Base-by-base conservation (phyloP, 208 protist species). In the Herpetomonas samuelpessoai region DNA sequence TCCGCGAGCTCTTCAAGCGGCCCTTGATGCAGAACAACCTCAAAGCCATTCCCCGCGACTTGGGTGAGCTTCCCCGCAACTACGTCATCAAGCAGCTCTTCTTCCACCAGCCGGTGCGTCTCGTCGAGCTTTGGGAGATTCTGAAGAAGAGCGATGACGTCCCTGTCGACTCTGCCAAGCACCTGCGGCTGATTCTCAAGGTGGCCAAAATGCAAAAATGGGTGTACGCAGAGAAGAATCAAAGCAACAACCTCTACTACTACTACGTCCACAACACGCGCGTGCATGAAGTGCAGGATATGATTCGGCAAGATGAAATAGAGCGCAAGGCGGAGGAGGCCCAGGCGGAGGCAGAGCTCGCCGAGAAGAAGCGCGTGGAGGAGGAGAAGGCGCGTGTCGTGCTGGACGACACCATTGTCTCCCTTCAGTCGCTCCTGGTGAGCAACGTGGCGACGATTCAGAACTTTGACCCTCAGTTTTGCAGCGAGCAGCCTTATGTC, bases 151-250 rank as follows among this genome's bases (percentile, higher is more conserved):
- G 88, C 63, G 83, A 93, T 51, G 87, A 96, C 50, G 84, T 92
- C 27, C 90, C 90, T 4, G 72, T 96, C 19, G 90, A 96, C 72
- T 93, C 85, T 4, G 81, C 84, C 10, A 86, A 86, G 31, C 90
- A 96, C 74, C 74, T 96, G 38, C 86, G 90, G 10, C 61, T 88
- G 4, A 83, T 96, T 22, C 70, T 96, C 47, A 91, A 91, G 56
- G 86, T 96, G 22, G 86, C 90, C 35, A 86, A 86, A 54, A 57
- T 91, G 54, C 84, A 93, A 67, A 76, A 83, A 41, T 96, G 90
- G 87, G 81, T 92, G 22, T 93, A 96, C 53, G 83, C 81, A 18
- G 86, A 96, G 73, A 96, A 96, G 75, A 93, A 96, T 59, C 87
- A 94, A 52, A 84, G 79, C 1, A 81, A 93, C 66, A 93, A 93